Evolutionary conservation across 805 yeast species (phyloP).

Genomic region (Danielozyma ontarioensis): DNA sequence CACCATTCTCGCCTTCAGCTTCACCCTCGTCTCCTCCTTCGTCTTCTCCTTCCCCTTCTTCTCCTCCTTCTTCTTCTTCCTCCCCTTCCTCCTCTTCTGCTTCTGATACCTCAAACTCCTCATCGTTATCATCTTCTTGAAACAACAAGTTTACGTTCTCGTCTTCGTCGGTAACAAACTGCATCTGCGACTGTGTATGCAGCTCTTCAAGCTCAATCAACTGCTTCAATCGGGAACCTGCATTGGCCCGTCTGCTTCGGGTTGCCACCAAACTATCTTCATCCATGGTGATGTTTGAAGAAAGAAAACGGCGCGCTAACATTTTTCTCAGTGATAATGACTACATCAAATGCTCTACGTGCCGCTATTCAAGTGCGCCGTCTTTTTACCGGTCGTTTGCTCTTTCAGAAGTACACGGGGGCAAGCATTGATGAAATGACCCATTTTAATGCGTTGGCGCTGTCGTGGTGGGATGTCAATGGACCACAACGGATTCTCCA

Average conservation of each 20-base stretch:
- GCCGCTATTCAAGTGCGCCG: no score
- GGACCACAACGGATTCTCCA: constrained; percentile 94
- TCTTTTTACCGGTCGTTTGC: background rate
- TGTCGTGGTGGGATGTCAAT: constrained; percentile 96
- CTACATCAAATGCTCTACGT: no score
- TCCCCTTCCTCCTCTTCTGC: constrained; percentile 19
- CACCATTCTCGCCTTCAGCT: constrained; percentile 8
- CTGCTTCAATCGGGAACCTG: constrained; percentile 77
- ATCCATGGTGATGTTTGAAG: constrained; percentile 9
- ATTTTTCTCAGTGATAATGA: background rate
- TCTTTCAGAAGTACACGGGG: background rate
- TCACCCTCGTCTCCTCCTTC: constrained; percentile 4
- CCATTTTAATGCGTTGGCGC: constrained; percentile 83
- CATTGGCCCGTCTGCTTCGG: constrained; percentile 76
- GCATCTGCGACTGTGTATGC: constrained; percentile 19
- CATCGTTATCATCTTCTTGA: constrained; percentile 44
- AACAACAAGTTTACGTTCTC: constrained; percentile 69
- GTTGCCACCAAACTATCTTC: constrained; percentile 67
- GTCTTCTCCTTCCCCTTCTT: constrained; percentile 10
- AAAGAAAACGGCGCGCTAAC: constrained; percentile 5
- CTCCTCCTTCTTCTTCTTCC: constrained; percentile 14
- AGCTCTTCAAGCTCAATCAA: constrained; percentile 71
- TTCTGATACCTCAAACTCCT: constrained; percentile 24
- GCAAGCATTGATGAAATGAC: no score
- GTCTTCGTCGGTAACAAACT: constrained; percentile 54